Evolutionary conservation across 495 filamentous ascomycete genomes (phyloP).

Genomic region (Penicillium samsonianum): DNA sequence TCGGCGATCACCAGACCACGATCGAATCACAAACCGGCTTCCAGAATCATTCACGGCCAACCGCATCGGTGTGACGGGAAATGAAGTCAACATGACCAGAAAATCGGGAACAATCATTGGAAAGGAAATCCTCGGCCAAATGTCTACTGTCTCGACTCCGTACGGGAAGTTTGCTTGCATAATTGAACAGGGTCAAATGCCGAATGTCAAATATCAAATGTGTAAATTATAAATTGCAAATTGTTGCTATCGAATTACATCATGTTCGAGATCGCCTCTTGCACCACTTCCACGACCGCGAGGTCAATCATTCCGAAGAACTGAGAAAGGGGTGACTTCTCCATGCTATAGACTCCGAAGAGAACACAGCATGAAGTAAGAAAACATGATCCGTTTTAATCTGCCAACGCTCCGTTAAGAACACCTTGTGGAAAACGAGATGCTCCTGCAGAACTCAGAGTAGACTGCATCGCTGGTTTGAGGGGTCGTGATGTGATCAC

Average conservation of each 20-base stretch:
- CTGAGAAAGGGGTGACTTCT: slow-evolving; percentile 55
- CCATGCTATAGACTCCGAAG: slow-evolving; percentile 15
- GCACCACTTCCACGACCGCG: slow-evolving; percentile 62
- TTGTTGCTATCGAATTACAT: slow-evolving; percentile 23
- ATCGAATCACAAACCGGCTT: slow-evolving; percentile 15
- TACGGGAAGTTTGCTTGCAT: not conserved
- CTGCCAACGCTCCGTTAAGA: slow-evolving; percentile 79
- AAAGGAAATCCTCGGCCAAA: not conserved
- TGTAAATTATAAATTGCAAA: slow-evolving; percentile 1
- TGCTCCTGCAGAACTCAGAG: slow-evolving; percentile 65
- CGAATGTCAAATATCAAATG: not conserved
- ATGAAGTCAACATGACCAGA: slow-evolving; percentile 8
- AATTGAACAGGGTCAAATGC: not conserved
- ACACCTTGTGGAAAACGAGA: slow-evolving; percentile 53
- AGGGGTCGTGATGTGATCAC: not conserved
- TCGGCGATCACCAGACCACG: slow-evolving; percentile 8
- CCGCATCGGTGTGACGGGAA: slow-evolving; percentile 8
- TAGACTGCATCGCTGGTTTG: slow-evolving; percentile 67
- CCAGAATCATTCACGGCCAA: slow-evolving; percentile 13
- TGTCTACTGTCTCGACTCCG: not conserved
- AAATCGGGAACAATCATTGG: not conserved
- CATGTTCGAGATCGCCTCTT: slow-evolving; percentile 73
- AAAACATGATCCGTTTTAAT: slow-evolving; percentile 43
- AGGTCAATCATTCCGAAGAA: slow-evolving; percentile 40
- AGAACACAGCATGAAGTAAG: slow-evolving; percentile 34